Base-by-base conservation (phyloP, 2,329 filamentous ascomycete genomes). In the Aspergillus bombycis region DNA sequence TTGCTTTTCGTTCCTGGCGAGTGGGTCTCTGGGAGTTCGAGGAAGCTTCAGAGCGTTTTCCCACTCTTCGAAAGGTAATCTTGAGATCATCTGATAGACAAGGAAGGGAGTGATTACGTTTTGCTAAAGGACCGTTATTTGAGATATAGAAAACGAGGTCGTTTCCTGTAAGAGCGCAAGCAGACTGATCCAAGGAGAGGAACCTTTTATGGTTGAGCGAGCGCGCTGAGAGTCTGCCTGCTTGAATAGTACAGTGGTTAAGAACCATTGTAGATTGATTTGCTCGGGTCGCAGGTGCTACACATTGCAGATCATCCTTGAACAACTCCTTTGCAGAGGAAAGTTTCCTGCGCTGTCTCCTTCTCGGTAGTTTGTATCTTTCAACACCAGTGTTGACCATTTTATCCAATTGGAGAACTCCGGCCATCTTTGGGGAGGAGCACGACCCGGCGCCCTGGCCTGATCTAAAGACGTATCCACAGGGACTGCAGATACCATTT, bases 401-500 rank as follows among this genome's bases (percentile, higher is more conserved):
- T 12, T 19, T 16, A 38, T 38, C 28, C 19, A n/a, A 26, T 8
- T 21, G 52, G 30, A 57, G 64, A 19, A 62, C 65, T 14, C 65
- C 65, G 3, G 65, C 61, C 46, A 65, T 62, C 14, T 28, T 16
- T 34, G 23, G 34, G 14, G 45, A 32, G 21, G 45, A 56, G 30
- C 14, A 19, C n/a, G 43, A n/a, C 3, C 34, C 59, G 14, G 32
- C 3, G 1, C 23, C 50, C 11, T 61, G 34, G 16, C 56, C 19
- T 28, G 68, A 53, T 2, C 2, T 48, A 58, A 14, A 55, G 57
- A n/a, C 61, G 65, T 16, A 58, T 48, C 11, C 38, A 53, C 63
- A 68, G 32, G 69, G 67, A 34, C 74, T 71, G 70, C 69, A 73
- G n/a, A 74, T 73, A 2, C 65, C 59, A 64, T 73, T 69, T 0